Evolutionary conservation across 768 basidiomycete species (phyloP), one percentile per base, ranked within the genome.

Genomic region (Hericium rajendrae): DNA sequence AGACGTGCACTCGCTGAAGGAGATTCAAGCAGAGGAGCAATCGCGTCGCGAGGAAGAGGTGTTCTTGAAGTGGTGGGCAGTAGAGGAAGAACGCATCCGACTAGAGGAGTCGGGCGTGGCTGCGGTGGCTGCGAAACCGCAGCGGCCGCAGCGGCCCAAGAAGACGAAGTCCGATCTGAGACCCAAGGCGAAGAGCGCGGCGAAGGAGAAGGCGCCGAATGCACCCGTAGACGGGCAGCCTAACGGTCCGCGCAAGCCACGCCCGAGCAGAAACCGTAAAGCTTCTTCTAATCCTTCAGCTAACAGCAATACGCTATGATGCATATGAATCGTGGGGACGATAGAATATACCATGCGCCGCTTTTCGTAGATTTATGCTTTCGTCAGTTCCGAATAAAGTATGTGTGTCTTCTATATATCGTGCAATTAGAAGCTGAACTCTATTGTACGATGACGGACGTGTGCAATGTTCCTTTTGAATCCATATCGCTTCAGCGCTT

Each of bases 61-160:
- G 59, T 97, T 97, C 67, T 68, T 94, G 68, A 79, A 74, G 62
- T 97, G 94, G 94, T 97, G 93, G 91, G 74, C 81, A 1, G 83
- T 77, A 6, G 94, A 95, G 69, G 90, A 92, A 68, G 83, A 80
- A 64, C 76, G 88, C 13, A 68, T 89, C n/a, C 76, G 71, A 61
- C 61, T 73, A 37, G 84, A 87, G 68, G 73, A 74, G 54, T 55
- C 51, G 40, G 64, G 58, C 3, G 52, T 55, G 15, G 49, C 18
- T 18, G 49, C 49, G 48, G 48, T 28, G 49, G 18, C n/a, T 46
- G 9, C n/a, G n/a, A 20, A n/a, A 20, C 20, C 18, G 16, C 20
- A 18, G 43, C n/a, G 18, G 16, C 8, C n/a, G 2, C n/a, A n/a
- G 43, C 43, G 32, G 32, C 1, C 43, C 9, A 46, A 46, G 43